These are phyloP conservation scores for Sanghuangporus weigelae DNA, from an alignment of 1,284 basidiomycete genomes.

Conservation along the genomic window DNA sequence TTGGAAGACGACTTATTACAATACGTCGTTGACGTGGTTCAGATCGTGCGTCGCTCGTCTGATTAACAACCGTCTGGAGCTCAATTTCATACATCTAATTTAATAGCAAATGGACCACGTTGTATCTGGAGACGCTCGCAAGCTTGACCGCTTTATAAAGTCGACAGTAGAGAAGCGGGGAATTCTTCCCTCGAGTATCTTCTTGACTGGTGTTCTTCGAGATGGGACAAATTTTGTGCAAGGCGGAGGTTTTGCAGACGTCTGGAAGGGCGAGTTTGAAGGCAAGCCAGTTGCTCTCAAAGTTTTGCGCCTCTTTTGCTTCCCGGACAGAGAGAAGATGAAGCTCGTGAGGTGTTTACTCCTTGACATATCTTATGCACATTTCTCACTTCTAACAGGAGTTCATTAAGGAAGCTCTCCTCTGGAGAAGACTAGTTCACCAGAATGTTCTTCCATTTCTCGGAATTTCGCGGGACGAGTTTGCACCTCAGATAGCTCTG, in stretches of 20 bases:
- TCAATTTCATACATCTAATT: not conserved
- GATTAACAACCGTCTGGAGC: not conserved
- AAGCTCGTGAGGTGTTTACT: not conserved
- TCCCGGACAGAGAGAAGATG: not conserved
- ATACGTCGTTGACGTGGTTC: conserved; percentile 2
- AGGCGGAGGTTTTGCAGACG: conserved; percentile 15
- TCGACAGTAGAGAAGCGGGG: not conserved
- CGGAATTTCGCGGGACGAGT: not conserved
- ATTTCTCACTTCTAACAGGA: not conserved
- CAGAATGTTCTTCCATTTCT: conserved; percentile 13
- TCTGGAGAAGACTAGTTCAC: conserved; percentile 9
- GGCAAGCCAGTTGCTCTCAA: conserved; percentile 8
- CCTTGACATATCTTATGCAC: not conserved
- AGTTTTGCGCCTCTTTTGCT: conserved; percentile 5
- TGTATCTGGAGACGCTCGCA: not conserved
- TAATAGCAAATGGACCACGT: not conserved
- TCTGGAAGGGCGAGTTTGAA: conserved; percentile 10
- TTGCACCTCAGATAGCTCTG: conserved; percentile 1
- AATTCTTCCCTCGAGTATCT: conserved; percentile 1
- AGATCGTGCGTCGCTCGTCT: not conserved
- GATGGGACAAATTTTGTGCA: not conserved
- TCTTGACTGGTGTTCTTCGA: conserved; percentile 1
- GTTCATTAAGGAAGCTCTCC: conserved; percentile 9
- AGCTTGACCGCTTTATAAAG: conserved; percentile 4
- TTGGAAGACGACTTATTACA: not conserved